Percentiles rank a stretch among this genome's conserved stretches.
These are phyloP conservation scores for Eucalyptus marginata DNA, from an alignment of 345 rosid genomes.

Conservation along the genomic window DNA sequence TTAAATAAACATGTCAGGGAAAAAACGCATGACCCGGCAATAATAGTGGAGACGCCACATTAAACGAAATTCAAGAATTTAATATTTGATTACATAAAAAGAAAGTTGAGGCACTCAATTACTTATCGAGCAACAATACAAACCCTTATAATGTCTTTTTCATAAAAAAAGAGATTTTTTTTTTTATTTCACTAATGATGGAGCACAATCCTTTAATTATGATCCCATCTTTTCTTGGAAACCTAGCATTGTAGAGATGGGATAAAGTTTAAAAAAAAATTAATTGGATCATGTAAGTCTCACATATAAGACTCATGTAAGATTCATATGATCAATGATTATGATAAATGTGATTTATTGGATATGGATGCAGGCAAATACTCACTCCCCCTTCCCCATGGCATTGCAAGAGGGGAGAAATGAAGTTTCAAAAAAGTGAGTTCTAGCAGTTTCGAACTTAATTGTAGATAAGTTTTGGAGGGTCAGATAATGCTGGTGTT, in stretches of 20 bases:
- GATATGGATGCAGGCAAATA: not conserved
- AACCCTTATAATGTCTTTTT: not conserved
- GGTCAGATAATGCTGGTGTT: too few relatives aligned
- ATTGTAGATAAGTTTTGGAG: too few relatives aligned
- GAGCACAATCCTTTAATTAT: not conserved
- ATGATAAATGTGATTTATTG: accelerated
- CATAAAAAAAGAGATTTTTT: too few relatives aligned
- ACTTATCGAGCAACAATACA: not conserved
- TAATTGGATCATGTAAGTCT: not conserved
- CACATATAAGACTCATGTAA: not conserved
- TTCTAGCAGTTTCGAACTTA: accelerated
- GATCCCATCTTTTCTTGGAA: not conserved
- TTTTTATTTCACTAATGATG: not conserved
- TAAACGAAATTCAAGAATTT: not conserved
- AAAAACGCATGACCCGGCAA: not conserved
- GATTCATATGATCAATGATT: not conserved
- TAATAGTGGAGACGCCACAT: not conserved
- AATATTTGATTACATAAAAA: not conserved
- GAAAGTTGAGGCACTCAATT: too few relatives aligned
- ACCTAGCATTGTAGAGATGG: not conserved
- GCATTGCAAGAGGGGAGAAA: not conserved
- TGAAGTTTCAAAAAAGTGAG: not conserved
- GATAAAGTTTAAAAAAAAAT: not conserved
- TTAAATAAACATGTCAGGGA: not conserved
- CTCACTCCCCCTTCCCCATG: too few relatives aligned